Evolutionary conservation across 805 yeast species (phyloP).

Genomic region (Zygosaccharomyces pseudorouxii): DNA sequence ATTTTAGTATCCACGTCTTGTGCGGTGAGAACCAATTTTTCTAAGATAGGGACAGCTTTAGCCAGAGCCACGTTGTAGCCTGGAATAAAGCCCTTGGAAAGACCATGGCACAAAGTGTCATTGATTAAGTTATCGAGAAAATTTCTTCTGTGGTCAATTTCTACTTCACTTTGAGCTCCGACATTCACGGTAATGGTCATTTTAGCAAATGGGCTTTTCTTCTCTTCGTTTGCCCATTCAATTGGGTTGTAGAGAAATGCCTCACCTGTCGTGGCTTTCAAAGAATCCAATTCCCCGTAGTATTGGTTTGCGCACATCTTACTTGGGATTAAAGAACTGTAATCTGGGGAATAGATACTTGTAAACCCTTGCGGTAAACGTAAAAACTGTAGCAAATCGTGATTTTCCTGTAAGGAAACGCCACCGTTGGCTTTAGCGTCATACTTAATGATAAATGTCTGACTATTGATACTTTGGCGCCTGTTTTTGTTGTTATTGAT

Average conservation of each 20-base stretch:
- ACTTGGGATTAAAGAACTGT: constrained; percentile 29
- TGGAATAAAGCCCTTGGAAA: constrained; percentile 29
- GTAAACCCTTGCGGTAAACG: constrained; percentile 26
- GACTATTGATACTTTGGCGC: constrained; percentile 20
- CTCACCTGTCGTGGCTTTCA: constrained; percentile 33
- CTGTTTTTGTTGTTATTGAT: constrained; percentile 32
- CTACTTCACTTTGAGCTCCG: constrained; percentile 31
- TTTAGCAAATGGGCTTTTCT: constrained; percentile 15
- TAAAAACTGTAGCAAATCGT: constrained; percentile 24
- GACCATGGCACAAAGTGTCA: constrained; percentile 25
- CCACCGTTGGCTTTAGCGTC: constrained; percentile 16
- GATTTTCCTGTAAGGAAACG: constrained; percentile 24
- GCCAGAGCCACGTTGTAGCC: constrained; percentile 24
- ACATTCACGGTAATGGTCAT: constrained; percentile 30
- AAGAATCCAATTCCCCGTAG: constrained; percentile 29
- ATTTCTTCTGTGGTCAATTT: constrained; percentile 29
- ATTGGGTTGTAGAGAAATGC: constrained; percentile 28
- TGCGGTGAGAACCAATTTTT: neutral
- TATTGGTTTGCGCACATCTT: constrained; percentile 27
- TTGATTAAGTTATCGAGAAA: constrained; percentile 29
- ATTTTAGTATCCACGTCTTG: constrained; percentile 7
- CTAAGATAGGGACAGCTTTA: constrained; percentile 17
- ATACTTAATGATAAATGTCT: constrained; percentile 24
- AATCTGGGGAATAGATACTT: constrained; percentile 29
- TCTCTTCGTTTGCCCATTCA: constrained; percentile 10